Conservation (phyloP, 2,329 filamentous ascomycete species). For the Fusarium clavum region DNA sequence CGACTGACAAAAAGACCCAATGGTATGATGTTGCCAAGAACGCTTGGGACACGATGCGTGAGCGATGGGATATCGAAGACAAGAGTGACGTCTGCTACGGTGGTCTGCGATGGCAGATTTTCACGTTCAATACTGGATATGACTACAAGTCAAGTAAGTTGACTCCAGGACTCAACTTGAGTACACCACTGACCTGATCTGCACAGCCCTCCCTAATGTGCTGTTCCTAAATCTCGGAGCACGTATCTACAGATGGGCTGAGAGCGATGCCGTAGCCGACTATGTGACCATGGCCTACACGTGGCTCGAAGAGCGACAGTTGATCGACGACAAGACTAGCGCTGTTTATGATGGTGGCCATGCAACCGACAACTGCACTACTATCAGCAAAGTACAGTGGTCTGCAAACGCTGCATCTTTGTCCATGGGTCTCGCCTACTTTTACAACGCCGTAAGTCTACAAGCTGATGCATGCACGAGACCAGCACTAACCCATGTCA, state of each 20-base stretch:
- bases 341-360: constrained; percentile 73
- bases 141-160: constrained; percentile 74
- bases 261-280: constrained; percentile 71
- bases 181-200: not conserved
- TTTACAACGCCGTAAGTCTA: constrained; percentile 71
- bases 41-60: constrained; percentile 52
- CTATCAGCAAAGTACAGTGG: constrained; percentile 70
- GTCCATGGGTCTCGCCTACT: constrained; percentile 71
- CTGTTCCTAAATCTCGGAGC: constrained; percentile 74
- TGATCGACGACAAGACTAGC: constrained; percentile 69
- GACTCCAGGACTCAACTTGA: fast-evolving
- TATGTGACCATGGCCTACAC: constrained; percentile 72
- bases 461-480: not conserved
- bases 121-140: constrained; percentile 77
- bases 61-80: constrained; percentile 68
- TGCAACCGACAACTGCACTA: constrained; percentile 67
- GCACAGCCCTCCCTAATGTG: constrained; percentile 66
- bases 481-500: not conserved
- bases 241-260: constrained; percentile 76
- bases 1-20: constrained; percentile 60
- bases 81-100: constrained; percentile 53
- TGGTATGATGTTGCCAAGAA: constrained; percentile 74
- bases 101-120: constrained; percentile 82
- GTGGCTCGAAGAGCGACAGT: constrained; percentile 65
- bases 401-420: constrained; percentile 73